Conservation (phyloP, 805 yeast species). For the Metschnikowia proteae region DNA sequence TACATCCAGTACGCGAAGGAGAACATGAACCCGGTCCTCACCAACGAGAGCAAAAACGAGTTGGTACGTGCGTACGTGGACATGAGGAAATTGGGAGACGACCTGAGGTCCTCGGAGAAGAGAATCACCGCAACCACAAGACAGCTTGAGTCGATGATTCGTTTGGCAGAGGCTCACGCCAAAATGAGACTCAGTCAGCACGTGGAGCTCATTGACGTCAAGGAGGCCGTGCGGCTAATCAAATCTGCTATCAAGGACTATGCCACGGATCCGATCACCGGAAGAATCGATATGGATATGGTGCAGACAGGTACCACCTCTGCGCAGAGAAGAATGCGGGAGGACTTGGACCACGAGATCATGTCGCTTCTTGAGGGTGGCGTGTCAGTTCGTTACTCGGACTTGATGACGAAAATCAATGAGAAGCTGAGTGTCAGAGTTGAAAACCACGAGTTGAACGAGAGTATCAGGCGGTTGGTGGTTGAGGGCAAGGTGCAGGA, state of each 20-base stretch:
- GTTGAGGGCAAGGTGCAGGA: slow-evolving; percentile 68
- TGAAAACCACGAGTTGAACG: slow-evolving; percentile 68
- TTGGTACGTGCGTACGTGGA: slow-evolving; percentile 85
- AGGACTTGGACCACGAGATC: slow-evolving; percentile 65
- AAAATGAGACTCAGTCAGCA: slow-evolving; percentile 76
- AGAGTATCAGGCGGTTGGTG: slow-evolving; percentile 60
- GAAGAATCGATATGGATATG: slow-evolving; percentile 94
- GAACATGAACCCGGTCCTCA: slow-evolving; percentile 71
- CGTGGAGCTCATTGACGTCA: slow-evolving; percentile 79
- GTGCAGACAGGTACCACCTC: slow-evolving; percentile 94
- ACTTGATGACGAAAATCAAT: slow-evolving; percentile 56
- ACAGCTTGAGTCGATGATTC: slow-evolving; percentile 92
- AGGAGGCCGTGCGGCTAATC: slow-evolving; percentile 90
- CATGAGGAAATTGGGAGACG: slow-evolving; percentile 94
- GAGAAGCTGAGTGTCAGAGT: slow-evolving; percentile 62
- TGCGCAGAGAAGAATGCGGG: slow-evolving; percentile 74
- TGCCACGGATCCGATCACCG: slow-evolving; percentile 97
- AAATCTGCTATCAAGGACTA: slow-evolving; percentile 94
- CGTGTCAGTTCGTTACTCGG: slow-evolving; percentile 52
- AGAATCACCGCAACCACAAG: slow-evolving; percentile 97
- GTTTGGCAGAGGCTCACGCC: slow-evolving; percentile 95
- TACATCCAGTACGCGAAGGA: slow-evolving; percentile 96
- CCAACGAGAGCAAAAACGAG: slow-evolving; percentile 77
- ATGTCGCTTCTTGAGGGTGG: slow-evolving; percentile 50
- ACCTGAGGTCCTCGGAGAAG: slow-evolving; percentile 76